Percentiles rank a stretch among this genome's conserved stretches.
phyloP scores from a whole-genome alignment of 305 asterid species.

The Ilex paraguariensis region DNA sequence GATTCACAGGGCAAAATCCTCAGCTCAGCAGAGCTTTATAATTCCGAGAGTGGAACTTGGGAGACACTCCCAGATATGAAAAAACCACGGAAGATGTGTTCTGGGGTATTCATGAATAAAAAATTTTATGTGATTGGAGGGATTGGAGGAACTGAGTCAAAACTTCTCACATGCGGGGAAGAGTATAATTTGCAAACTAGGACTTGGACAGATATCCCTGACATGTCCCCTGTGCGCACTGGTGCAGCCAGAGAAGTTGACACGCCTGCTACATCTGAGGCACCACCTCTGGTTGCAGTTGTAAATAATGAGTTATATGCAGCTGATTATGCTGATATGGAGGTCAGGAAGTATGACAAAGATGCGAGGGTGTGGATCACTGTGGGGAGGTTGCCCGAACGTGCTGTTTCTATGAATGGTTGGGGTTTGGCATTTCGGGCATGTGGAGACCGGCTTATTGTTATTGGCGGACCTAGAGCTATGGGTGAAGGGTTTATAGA shows the following conservation, averaged over 20 bases:
- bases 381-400: constrained; percentile 70
- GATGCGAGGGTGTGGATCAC: constrained; percentile 40
- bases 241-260: constrained; percentile 41
- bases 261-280: constrained; percentile 60
- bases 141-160: constrained; percentile 55
- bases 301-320: constrained; percentile 72
- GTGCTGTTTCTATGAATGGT: constrained; percentile 78
- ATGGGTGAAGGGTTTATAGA: constrained; percentile 71
- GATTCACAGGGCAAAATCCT: constrained; percentile 58
- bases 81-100: constrained; percentile 82
- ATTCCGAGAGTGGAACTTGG: constrained; percentile 69
- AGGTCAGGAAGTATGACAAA: constrained; percentile 64
- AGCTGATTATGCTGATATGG: constrained; percentile 81
- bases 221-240: constrained; percentile 67
- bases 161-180: constrained; percentile 79
- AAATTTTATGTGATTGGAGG: constrained; percentile 90
- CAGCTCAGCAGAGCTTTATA: constrained; percentile 72
- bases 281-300: constrained; percentile 90
- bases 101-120: constrained; percentile 77
- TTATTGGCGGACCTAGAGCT: constrained; percentile 78
- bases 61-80: constrained; percentile 63
- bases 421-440: constrained; percentile 97
- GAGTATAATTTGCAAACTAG: constrained; percentile 55
- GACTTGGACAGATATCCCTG: constrained; percentile 69
- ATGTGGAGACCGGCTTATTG: constrained; percentile 77